phyloP scores from a whole-genome alignment of 2,329 filamentous ascomycete genomes.

The Paracamarosporium sp. region DNA sequence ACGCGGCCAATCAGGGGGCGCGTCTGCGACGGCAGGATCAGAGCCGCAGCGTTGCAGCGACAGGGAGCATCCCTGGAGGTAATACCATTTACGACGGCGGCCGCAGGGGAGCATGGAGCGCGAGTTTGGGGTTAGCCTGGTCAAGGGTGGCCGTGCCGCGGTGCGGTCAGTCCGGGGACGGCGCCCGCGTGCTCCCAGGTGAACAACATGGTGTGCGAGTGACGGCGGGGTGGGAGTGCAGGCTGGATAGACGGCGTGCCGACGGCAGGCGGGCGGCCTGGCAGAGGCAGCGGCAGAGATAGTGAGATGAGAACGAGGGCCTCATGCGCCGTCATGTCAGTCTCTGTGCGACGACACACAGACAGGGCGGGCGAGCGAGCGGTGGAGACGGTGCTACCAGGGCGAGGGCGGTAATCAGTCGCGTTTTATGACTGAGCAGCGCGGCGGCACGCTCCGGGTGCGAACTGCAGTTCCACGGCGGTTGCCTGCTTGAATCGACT shows the following conservation, averaged over 20 bases:
- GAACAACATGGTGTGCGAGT: too few relatives aligned
- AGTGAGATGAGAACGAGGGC: neutral
- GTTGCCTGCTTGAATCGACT: too few relatives aligned
- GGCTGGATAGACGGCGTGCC: neutral
- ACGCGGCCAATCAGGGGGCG: neutral
- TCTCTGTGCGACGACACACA: neutral
- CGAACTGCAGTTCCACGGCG: too few relatives aligned
- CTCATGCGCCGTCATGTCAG: conserved; percentile 7
- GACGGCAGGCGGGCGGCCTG: neutral
- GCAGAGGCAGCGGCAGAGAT: neutral
- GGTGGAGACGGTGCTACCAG: too few relatives aligned
- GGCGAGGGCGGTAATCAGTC: too few relatives aligned
- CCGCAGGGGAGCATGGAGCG: neutral
- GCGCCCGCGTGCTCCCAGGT: too few relatives aligned
- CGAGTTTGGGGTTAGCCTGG: neutral
- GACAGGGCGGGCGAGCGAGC: neutral
- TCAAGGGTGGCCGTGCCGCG: conserved; percentile 4
- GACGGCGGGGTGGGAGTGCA: too few relatives aligned
- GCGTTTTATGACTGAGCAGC: too few relatives aligned
- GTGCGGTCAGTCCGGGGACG: too few relatives aligned
- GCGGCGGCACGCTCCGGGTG: too few relatives aligned
- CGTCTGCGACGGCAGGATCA: conserved; percentile 1
- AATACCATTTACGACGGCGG: neutral
- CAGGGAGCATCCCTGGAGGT: neutral
- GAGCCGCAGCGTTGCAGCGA: conserved; percentile 6